A percentile compares a stretch with the other conserved stretches of the same genome.
These are phyloP conservation scores for Abrus pulchellus DNA, from an alignment of 306 rosid species.

Conservation along the genomic window DNA sequence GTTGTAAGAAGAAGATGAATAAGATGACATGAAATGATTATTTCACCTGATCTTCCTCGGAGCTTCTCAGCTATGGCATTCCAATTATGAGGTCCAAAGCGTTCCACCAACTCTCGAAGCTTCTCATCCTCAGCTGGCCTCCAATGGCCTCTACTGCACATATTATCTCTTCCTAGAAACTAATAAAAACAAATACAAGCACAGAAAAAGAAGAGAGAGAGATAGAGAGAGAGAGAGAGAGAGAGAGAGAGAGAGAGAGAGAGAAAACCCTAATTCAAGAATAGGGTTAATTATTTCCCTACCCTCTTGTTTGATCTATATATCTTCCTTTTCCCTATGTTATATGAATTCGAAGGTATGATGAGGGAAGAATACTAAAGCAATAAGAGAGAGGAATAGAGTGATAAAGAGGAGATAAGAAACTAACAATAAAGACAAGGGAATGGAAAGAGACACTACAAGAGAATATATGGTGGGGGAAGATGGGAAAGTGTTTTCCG, in stretches of 20 bases:
- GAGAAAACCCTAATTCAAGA: constrained; percentile 54
- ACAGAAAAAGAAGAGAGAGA: not conserved
- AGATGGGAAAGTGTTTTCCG: constrained; percentile 84
- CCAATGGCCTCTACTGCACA: constrained; percentile 99
- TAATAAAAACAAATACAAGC: not conserved
- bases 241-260: not conserved
- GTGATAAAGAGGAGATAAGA: constrained; percentile 15
- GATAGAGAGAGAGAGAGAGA: not conserved
- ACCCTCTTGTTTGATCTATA: constrained; percentile 45
- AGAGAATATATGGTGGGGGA: constrained; percentile 67
- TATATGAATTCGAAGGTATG: constrained; percentile 15
- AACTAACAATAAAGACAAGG: constrained; percentile 48
- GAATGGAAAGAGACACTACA: constrained; percentile 44
- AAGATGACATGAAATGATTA: not conserved
- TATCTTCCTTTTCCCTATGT: not conserved
- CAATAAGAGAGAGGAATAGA: constrained; percentile 11
- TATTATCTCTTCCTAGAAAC: constrained; percentile 46
- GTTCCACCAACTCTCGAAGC: constrained; percentile 86
- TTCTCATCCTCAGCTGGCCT: constrained; percentile 94
- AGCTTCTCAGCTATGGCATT: constrained; percentile 97
- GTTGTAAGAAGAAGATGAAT: constrained; percentile 31
- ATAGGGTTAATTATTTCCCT: constrained; percentile 32
- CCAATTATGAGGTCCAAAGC: constrained; percentile 99
- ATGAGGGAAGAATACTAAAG: constrained; percentile 32
- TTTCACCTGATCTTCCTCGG: constrained; percentile 91